phyloP scores from a whole-genome alignment of 257 asterid species.

The Leonotis leonurus region DNA sequence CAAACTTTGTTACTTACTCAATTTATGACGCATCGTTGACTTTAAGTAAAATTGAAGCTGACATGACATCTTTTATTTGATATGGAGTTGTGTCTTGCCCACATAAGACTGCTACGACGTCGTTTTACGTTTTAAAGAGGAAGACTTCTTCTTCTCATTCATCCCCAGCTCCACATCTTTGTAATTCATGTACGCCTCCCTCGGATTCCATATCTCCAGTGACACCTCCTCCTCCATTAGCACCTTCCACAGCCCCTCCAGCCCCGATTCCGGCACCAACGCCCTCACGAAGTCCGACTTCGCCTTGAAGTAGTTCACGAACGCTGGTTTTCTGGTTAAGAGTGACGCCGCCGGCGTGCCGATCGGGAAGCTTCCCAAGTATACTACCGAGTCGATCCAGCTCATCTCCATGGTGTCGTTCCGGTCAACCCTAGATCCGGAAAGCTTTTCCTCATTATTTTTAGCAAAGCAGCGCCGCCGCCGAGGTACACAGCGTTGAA shows the following conservation, averaged over 20 bases:
- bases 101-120: no score
- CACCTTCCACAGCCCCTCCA: conserved; percentile 1
- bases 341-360: conserved; percentile 1
- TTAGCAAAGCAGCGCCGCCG: not conserved
- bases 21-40: no score
- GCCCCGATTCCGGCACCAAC: not conserved
- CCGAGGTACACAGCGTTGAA: conserved; percentile 18
- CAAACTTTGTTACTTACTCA: no score
- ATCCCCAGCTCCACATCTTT: conserved; percentile 20
- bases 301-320: conserved; percentile 14
- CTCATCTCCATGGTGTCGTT: conserved; percentile 7
- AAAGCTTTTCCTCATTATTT: not conserved
- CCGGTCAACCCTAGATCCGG: conserved; percentile 8
- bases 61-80: no score
- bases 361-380: not conserved
- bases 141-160: no score
- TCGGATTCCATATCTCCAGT: conserved; percentile 13
- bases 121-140: no score
- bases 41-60: no score
- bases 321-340: not conserved
- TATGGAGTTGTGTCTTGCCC: no score
- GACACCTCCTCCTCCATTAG: not conserved
- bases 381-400: conserved; percentile 11
- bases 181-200: conserved; percentile 22
- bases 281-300: conserved; percentile 10